Evolutionary conservation across 2,329 filamentous ascomycete species (phyloP).

Genomic region (Leptosphaerulina australis): DNA sequence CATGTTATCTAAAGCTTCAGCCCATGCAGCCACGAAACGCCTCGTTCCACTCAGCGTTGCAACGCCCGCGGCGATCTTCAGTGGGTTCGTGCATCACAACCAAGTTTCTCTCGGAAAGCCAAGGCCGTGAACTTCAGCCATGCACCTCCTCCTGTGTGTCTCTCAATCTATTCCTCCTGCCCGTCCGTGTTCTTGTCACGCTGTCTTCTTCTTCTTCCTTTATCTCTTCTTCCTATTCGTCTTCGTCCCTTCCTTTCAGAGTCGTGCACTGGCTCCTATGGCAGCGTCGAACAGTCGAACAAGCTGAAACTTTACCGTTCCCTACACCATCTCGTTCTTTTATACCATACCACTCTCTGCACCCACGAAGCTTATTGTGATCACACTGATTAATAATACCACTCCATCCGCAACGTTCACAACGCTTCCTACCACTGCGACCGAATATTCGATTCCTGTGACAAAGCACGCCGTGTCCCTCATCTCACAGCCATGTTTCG

Average conservation of each 20-base stretch:
- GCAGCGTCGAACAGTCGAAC: constrained; percentile 23
- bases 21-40: too few relatives aligned
- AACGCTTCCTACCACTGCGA: background rate
- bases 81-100: constrained; percentile 24
- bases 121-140: constrained; percentile 30
- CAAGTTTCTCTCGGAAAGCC: constrained; percentile 24
- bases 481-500: constrained; percentile 57
- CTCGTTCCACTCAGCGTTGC: too few relatives aligned
- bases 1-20: too few relatives aligned
- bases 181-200: constrained; percentile 2
- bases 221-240: too few relatives aligned
- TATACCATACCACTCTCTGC: background rate
- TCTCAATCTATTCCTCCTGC: constrained; percentile 16
- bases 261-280: constrained; percentile 19
- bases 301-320: constrained; percentile 8
- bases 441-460: constrained; percentile 20
- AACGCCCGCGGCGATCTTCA: constrained; percentile 17
- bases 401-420: background rate
- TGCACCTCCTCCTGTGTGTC: constrained; percentile 20
- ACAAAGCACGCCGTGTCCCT: constrained; percentile 9
- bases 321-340: background rate
- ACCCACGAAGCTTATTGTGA: background rate
- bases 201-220: constrained; percentile 10
- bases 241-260: constrained; percentile 3
- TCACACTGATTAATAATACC: background rate